Percentiles rank a stretch among this genome's conserved stretches.
These are phyloP conservation scores for Pythium angustatum DNA, from an alignment of 352 stramenopile genomes.

Conservation along the genomic window DNA sequence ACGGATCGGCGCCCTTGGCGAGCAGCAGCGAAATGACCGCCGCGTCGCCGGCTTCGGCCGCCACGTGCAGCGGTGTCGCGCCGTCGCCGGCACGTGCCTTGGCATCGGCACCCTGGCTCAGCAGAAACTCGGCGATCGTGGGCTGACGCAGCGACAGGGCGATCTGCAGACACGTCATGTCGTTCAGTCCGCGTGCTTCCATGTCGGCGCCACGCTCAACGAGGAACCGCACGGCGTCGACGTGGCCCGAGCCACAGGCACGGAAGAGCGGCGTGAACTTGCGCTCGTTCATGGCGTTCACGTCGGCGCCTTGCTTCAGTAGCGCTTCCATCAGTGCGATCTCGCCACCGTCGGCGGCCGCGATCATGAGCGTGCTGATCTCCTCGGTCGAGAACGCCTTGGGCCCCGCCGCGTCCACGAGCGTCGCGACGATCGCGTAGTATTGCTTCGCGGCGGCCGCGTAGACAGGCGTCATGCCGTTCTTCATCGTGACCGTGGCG, in stretches of 20 bases:
- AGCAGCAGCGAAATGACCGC: conserved; percentile 57
- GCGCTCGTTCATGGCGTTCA: conserved; percentile 31
- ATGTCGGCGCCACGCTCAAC: conserved; percentile 38
- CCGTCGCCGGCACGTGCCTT: conserved; percentile 62
- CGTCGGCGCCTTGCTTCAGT: conserved; percentile 23
- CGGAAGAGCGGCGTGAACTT: conserved; percentile 34
- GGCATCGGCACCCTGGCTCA: conserved; percentile 48
- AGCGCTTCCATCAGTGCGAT: conserved; percentile 28
- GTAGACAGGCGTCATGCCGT: conserved; percentile 74
- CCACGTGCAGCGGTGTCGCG: conserved; percentile 66
- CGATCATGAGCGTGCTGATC: conserved; percentile 34
- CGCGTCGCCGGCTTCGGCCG: conserved; percentile 52
- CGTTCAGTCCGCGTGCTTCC: conserved; percentile 46
- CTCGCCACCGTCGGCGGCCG: conserved; percentile 26
- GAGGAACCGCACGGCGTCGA: conserved; percentile 58
- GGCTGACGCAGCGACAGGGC: conserved; percentile 65
- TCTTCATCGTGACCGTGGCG: conserved; percentile 65
- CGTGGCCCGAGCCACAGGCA: conserved; percentile 46
- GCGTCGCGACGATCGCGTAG: conserved; percentile 25
- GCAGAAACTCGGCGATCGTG: conserved; percentile 51
- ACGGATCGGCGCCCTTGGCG: conserved; percentile 47
- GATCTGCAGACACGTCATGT: conserved; percentile 77
- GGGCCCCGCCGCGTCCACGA: conserved; percentile 18
- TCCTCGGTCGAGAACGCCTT: conserved; percentile 15
- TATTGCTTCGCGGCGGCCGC: conserved; percentile 71